Evolutionary conservation across 352 stramenopile genomes (phyloP).

Genomic region (Pythium utonaiense): DNA sequence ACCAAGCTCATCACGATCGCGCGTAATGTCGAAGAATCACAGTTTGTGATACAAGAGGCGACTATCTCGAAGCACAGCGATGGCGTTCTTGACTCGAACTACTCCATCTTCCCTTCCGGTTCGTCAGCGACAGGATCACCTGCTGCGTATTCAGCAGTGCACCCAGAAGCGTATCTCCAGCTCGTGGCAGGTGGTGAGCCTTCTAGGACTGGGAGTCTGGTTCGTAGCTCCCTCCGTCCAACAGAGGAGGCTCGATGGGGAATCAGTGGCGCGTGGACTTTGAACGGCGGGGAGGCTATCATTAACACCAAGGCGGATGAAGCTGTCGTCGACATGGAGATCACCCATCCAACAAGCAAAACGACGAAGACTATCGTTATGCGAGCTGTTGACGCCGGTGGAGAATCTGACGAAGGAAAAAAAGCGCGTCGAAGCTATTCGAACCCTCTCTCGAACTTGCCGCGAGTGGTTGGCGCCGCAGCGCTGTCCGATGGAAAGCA

Average conservation of each 20-base stretch:
- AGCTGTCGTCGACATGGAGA: conserved; percentile 19
- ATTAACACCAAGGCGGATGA: conserved; percentile 23
- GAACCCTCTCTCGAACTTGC: conserved; percentile 12
- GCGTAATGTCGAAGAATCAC: conserved; percentile 13
- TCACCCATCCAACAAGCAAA: conserved; percentile 9
- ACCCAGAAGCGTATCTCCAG: conserved; percentile 49
- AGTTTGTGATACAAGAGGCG: conserved; percentile 34
- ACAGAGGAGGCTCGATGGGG: conserved; percentile 20
- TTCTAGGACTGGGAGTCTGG: not conserved
- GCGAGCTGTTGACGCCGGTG: not conserved
- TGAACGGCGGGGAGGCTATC: conserved; percentile 16
- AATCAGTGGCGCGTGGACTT: conserved; percentile 24
- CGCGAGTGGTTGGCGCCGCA: conserved; percentile 38
- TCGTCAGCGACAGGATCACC: conserved; percentile 2
- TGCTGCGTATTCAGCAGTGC: conserved; percentile 28
- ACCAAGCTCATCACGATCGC: conserved; percentile 30
- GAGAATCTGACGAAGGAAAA: not conserved
- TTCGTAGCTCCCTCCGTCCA: conserved; percentile 19
- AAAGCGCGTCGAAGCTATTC: not conserved
- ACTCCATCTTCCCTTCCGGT: conserved; percentile 29
- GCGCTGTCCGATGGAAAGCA: conserved; percentile 34
- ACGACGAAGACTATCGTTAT: conserved; percentile 48
- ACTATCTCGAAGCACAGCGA: conserved; percentile 4
- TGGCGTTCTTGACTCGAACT: conserved; percentile 19
- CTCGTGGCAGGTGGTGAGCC: conserved; percentile 8